These are phyloP conservation scores for Globisporangium abappressorium DNA, from an alignment of 352 stramenopile species.

Conservation along the genomic window DNA sequence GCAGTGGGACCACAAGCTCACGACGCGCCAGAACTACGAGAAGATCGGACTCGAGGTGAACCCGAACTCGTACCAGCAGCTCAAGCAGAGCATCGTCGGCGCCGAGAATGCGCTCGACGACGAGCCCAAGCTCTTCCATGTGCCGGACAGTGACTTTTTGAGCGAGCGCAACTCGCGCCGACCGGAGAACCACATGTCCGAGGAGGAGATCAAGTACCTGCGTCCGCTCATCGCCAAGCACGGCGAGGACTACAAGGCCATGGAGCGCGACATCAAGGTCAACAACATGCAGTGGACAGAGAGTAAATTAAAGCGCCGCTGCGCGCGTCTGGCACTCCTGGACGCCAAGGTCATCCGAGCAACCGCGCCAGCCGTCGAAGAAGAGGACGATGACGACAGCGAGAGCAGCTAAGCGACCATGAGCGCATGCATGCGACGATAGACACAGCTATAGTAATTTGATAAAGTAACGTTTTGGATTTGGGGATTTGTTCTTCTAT, in stretches of 20 bases:
- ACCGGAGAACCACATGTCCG: conserved; percentile 74
- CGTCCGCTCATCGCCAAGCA: conserved; percentile 68
- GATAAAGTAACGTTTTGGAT: conserved; percentile 15
- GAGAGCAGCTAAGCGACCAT: conserved; percentile 12
- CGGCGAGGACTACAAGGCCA: conserved; percentile 69
- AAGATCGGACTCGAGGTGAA: conserved; percentile 65
- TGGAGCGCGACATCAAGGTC: conserved; percentile 79
- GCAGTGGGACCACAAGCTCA: conserved; percentile 79
- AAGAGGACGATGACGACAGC: conserved; percentile 19
- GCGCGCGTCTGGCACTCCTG: conserved; percentile 65
- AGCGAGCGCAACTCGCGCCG: conserved; percentile 70
- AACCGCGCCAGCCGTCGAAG: conserved; percentile 10
- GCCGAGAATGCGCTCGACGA: conserved; percentile 59
- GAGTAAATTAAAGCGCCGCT: conserved; percentile 66
- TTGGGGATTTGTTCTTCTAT: conserved; percentile 6
- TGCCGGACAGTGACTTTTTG: conserved; percentile 79
- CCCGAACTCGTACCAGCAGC: conserved; percentile 54
- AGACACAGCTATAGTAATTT: conserved; percentile 15
- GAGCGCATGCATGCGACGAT: conserved; percentile 4
- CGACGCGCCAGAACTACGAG: conserved; percentile 78
- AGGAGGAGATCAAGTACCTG: conserved; percentile 76
- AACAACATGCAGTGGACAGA: conserved; percentile 86
- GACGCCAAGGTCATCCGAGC: conserved; percentile 72
- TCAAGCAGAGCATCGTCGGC: conserved; percentile 43
- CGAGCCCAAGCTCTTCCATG: conserved; percentile 57